phyloP scores from a whole-genome alignment of 352 stramenopile genomes.

The Phytophthora citricola region DNA sequence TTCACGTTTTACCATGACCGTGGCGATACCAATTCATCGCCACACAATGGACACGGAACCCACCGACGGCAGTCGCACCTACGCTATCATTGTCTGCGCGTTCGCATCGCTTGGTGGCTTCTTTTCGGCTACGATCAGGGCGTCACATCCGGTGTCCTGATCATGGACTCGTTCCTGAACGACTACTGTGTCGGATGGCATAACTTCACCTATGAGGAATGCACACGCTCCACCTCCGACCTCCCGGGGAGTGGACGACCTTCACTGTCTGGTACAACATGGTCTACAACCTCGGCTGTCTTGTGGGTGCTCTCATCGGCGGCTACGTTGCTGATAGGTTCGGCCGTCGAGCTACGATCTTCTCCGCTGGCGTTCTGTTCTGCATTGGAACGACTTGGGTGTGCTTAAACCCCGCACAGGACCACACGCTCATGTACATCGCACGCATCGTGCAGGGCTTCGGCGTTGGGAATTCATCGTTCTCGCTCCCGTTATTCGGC shows the following conservation, averaged over 20 bases:
- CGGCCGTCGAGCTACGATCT: slow-evolving; percentile 39
- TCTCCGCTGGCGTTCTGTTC: slow-evolving; percentile 37
- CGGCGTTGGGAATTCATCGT: slow-evolving; percentile 48
- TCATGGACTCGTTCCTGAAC: slow-evolving; percentile 46
- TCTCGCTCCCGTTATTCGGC: slow-evolving; percentile 45
- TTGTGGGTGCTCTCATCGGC: slow-evolving; percentile 41
- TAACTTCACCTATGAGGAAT: slow-evolving; percentile 40
- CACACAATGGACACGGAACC: slow-evolving; percentile 21
- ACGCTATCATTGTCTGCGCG: slow-evolving; percentile 41
- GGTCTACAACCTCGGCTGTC: slow-evolving; percentile 47
- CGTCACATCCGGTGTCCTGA: slow-evolving; percentile 37
- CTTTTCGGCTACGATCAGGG: slow-evolving; percentile 46
- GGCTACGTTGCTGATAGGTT: slow-evolving; percentile 38
- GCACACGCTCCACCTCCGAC: slow-evolving; percentile 25
- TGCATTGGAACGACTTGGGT: slow-evolving; percentile 45
- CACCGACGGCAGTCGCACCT: slow-evolving; percentile 31
- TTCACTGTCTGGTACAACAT: slow-evolving; percentile 50
- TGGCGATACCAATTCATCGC: slow-evolving; percentile 24
- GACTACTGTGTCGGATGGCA: slow-evolving; percentile 49
- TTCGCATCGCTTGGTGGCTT: slow-evolving; percentile 40
- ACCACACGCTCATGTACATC: slow-evolving; percentile 36
- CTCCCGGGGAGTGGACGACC: slow-evolving; percentile 35
- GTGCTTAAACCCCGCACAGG: slow-evolving; percentile 29
- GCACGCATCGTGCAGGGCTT: slow-evolving; percentile 44
- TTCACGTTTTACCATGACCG: slow-evolving; percentile 7